Conservation (phyloP, 805 yeast species). For the Barnettozyma salicaria region DNA sequence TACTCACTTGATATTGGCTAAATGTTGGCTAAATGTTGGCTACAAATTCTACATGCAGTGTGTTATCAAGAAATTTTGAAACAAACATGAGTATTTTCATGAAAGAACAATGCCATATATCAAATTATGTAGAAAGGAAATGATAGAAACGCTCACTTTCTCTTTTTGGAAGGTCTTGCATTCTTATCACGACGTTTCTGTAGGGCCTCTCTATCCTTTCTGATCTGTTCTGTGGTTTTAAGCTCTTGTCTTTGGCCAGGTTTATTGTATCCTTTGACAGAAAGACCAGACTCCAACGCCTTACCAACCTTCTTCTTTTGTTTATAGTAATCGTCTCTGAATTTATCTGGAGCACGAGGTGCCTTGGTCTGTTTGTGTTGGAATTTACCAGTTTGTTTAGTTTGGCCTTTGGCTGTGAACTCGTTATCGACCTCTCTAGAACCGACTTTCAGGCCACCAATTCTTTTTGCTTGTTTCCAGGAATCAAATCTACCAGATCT, state of each 20-base stretch:
- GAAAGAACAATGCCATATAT: not conserved
- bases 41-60: too few species aligned
- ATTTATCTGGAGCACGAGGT: constrained; percentile 87
- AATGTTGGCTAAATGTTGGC: too few species aligned
- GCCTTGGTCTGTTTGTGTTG: constrained; percentile 71
- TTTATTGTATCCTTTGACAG: constrained; percentile 53
- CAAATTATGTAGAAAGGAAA: not conserved
- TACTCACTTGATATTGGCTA: too few species aligned
- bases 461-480: constrained; percentile 74
- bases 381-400: constrained; percentile 42
- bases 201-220: constrained; percentile 63
- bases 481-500: constrained; percentile 87
- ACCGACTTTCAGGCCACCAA: constrained; percentile 49
- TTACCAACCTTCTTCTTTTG: constrained; percentile 78
- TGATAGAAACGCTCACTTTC: constrained; percentile 16
- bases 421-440: constrained; percentile 38
- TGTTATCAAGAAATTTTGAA: constrained; percentile 1
- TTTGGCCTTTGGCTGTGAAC: constrained; percentile 27
- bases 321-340: constrained; percentile 75
- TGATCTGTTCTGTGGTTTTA: constrained; percentile 63
- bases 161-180: constrained; percentile 61
- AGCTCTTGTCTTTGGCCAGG: constrained; percentile 45
- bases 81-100: too few species aligned
- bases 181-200: constrained; percentile 80
- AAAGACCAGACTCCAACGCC: constrained; percentile 70